A percentile compares a stretch with the other conserved stretches of the same genome.
Evolutionary conservation across 2,329 filamentous ascomycete genomes (phyloP).

Genomic region (Sarocladium brachiariae): DNA sequence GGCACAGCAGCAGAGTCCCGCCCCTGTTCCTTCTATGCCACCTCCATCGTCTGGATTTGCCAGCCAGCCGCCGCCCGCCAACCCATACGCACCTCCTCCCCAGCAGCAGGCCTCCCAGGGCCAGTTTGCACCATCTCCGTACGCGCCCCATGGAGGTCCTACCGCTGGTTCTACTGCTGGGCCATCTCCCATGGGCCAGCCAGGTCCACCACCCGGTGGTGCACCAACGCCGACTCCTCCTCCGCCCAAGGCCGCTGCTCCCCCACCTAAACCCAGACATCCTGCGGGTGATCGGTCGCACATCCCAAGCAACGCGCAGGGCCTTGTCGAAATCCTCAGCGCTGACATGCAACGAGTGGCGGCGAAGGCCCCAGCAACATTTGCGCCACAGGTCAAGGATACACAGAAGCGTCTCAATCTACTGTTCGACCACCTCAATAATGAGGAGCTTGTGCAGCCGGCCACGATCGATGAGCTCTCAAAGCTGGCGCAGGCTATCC

Average conservation of each 20-base stretch:
- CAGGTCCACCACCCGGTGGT: slow-evolving; percentile 22
- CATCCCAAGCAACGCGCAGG: slow-evolving; percentile 70
- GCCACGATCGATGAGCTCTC: slow-evolving; percentile 65
- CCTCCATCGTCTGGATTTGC: slow-evolving; percentile 31
- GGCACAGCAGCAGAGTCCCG: slow-evolving; percentile 43
- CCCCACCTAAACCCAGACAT: slow-evolving; percentile 55
- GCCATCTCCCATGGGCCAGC: slow-evolving; percentile 25
- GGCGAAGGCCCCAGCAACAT: slow-evolving; percentile 74
- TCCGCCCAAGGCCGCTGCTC: slow-evolving; percentile 40
- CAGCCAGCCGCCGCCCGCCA: slow-evolving; percentile 40
- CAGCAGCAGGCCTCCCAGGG: slow-evolving; percentile 39
- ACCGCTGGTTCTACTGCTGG: slow-evolving; percentile 24
- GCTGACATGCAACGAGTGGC: slow-evolving; percentile 87
- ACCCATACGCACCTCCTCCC: slow-evolving; percentile 37
- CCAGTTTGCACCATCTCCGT: slow-evolving; percentile 57
- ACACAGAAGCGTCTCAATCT: slow-evolving; percentile 88
- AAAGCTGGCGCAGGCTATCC: slow-evolving; percentile 58
- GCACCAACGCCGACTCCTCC: slow-evolving; percentile 33
- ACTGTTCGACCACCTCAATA: slow-evolving; percentile 96
- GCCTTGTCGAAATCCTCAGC: slow-evolving; percentile 73
- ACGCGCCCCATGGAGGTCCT: slow-evolving; percentile 26
- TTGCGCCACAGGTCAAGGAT: slow-evolving; percentile 83
- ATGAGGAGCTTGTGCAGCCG: slow-evolving; percentile 79
- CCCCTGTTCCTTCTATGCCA: slow-evolving; percentile 29
- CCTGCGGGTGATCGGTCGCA: slow-evolving; percentile 85